Percentiles rank a stretch among this genome's conserved stretches.
Evolutionary conservation across 495 filamentous ascomycete species (phyloP).

Genomic region (Bombardia bombarda): DNA sequence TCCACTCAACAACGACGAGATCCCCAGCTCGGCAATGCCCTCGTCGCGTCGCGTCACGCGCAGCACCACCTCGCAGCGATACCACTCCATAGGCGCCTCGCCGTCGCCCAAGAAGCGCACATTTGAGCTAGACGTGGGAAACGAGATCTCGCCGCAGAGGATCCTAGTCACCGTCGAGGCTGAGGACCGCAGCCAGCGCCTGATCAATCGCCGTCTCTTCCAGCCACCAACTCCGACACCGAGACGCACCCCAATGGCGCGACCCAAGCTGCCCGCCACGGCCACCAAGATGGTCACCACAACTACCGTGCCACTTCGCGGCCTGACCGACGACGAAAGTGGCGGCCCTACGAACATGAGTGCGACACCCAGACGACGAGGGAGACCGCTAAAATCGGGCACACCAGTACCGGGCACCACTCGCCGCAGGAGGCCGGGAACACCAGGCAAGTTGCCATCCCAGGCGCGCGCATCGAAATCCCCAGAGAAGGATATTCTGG

Average conservation of each 20-base stretch:
- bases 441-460: slow-evolving; percentile 16
- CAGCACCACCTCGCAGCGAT: slow-evolving; percentile 19
- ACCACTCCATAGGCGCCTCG: slow-evolving; percentile 24
- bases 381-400: slow-evolving; percentile 28
- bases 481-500: slow-evolving; percentile 9
- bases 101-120: slow-evolving; percentile 47
- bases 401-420: slow-evolving; percentile 32
- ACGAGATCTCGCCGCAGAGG: slow-evolving; percentile 40
- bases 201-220: slow-evolving; percentile 33
- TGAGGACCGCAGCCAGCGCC: slow-evolving; percentile 22
- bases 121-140: slow-evolving; percentile 46
- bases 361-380: slow-evolving; percentile 31
- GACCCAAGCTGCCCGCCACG: no score
- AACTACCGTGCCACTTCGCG: slow-evolving; percentile 42
- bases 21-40: slow-evolving; percentile 14
- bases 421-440: slow-evolving; percentile 34
- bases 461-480: slow-evolving; percentile 3
- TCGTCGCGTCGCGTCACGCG: slow-evolving; percentile 19
- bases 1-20: slow-evolving; percentile 34
- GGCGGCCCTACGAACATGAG: slow-evolving; percentile 18
- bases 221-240: slow-evolving; percentile 27
- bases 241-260: no score
- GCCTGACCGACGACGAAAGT: slow-evolving; percentile 34
- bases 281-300: slow-evolving; percentile 25
- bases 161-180: slow-evolving; percentile 47